A percentile compares a stretch with the other conserved stretches of the same genome.
Evolutionary conservation across 2,329 filamentous ascomycete genomes (phyloP).

Genomic region (Colletotrichum magnum): DNA sequence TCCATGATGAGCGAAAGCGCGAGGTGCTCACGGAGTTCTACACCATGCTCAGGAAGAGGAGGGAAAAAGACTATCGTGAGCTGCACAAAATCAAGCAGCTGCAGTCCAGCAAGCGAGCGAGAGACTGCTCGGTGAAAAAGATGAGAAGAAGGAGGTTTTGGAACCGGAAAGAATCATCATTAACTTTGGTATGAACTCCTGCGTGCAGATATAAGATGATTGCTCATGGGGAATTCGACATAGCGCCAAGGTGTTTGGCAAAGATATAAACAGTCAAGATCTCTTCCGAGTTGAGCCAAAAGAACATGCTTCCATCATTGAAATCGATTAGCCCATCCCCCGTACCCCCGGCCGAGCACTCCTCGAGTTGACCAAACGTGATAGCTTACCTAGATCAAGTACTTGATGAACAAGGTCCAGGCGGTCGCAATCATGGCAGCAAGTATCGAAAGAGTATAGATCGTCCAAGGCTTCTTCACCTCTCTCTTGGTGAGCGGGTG

Average conservation of each 20-base stretch:
- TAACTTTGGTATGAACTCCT: neutral
- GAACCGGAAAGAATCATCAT: neutral
- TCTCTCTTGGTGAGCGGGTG: constrained; percentile 42
- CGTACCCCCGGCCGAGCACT: neutral
- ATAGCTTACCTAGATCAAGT: constrained; percentile 33
- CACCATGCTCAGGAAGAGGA: neutral
- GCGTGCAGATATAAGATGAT: too few species aligned
- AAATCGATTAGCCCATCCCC: neutral
- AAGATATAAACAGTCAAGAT: too few species aligned
- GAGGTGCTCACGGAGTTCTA: constrained; percentile 12
- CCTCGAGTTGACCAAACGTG: neutral
- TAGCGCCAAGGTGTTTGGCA: too few species aligned
- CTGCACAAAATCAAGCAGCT: constrained; percentile 2
- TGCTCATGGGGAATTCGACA: too few species aligned
- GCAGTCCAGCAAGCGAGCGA: neutral
- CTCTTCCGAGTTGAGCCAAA: too few species aligned
- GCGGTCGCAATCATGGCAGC: constrained; percentile 40
- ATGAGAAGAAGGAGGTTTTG: constrained; percentile 1
- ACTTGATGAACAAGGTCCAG: constrained; percentile 43
- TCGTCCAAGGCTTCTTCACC: constrained; percentile 34
- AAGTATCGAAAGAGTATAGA: constrained; percentile 34
- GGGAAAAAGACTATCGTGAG: neutral
- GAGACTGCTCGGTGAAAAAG: neutral
- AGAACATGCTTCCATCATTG: neutral
- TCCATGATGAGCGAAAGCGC: neutral